Evolutionary conservation across 257 asterid genomes (phyloP), one percentile per base, ranked within the genome.

Genomic region (Nyctanthes arbortristis): DNA sequence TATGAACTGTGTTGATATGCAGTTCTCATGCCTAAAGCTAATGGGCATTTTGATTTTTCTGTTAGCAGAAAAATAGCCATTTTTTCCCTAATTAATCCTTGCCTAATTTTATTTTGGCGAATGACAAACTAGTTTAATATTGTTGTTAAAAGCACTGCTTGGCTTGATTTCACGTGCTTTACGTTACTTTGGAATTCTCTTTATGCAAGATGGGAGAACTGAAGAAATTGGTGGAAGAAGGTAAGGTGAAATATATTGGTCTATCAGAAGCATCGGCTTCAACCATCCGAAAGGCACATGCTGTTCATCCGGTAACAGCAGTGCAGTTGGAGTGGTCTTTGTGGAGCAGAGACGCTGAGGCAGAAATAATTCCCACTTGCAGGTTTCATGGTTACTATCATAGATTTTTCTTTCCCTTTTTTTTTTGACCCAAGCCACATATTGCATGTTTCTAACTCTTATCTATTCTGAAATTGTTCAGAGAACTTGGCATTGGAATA

Each of bases 401-500:
- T 8, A 4, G 1, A 24, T 16, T 69, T 29, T 64, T 20, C 24
- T 20, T 52, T 52, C 24, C 2, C 11, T 69, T 29, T 64, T 20
- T 52, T 20, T 52, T 52, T 52, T 4, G 59, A 52, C 6, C 14
- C 1, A 2, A 35, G 6, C 10, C 11, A 5, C 1, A 35, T 35
- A 35, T 35, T 35, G 40, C 40, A 35, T 12, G 12, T 54, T 8
- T 3, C 36, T 56, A 20, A 57, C 29, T 2, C 72, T 20, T 31
- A 43, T 31, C 13, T 35, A 8, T 4, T 6, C 32, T 13, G 2
- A 37, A 61, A 52, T 63, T 35, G 2, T 70, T 37, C 32, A 84
- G 89, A 77, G 87, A 84, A 63, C 89, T 84, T 14, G 87, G 87
- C 43, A 84, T 84, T 58, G 84, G 88, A 13, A 85, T 85, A 58